A percentile compares a stretch with the other conserved stretches of the same genome.
phyloP scores from a whole-genome alignment of 768 basidiomycete genomes.

The Leccinellum rugosiceps region DNA sequence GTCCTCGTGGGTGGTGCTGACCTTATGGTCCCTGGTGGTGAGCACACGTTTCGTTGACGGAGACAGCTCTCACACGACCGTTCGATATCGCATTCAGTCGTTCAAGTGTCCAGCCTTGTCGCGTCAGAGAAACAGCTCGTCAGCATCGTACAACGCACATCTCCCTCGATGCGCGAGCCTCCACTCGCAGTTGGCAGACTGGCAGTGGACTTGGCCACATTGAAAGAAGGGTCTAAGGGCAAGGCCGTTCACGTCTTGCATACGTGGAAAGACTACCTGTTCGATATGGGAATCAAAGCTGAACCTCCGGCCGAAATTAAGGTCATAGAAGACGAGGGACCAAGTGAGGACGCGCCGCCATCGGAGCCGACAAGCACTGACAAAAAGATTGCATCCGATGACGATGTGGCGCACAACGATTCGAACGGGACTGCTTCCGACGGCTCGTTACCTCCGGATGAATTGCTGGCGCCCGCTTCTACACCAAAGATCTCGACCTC shows the following conservation, averaged over 20 bases:
- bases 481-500: conserved; percentile 1
- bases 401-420: conserved; percentile 1
- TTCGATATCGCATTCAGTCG: conserved; percentile 44
- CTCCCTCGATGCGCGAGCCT: conserved; percentile 28
- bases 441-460: conserved; percentile 5
- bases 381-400: conserved; percentile 7
- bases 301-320: conserved; percentile 49
- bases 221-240: conserved; percentile 58
- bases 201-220: conserved; percentile 50
- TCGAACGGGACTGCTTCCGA: conserved; percentile 12
- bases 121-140: conserved; percentile 54
- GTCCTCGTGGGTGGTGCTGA: conserved; percentile 77
- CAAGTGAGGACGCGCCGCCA: conserved; percentile 7
- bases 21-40: conserved; percentile 85
- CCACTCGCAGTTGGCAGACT: conserved; percentile 78
- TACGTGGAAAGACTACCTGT: conserved; percentile 74
- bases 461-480: conserved; percentile 5
- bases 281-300: conserved; percentile 64
- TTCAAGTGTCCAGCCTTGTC: conserved; percentile 43
- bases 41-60: conserved; percentile 20
- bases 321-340: conserved; percentile 15
- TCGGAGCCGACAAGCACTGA: conserved; percentile 7
- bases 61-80: too few relatives aligned
- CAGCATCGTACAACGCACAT: conserved; percentile 52
- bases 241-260: conserved; percentile 76